Evolutionary conservation across 2,329 filamentous ascomycete genomes (phyloP).

Genomic region (Colletotrichum viniferum): DNA sequence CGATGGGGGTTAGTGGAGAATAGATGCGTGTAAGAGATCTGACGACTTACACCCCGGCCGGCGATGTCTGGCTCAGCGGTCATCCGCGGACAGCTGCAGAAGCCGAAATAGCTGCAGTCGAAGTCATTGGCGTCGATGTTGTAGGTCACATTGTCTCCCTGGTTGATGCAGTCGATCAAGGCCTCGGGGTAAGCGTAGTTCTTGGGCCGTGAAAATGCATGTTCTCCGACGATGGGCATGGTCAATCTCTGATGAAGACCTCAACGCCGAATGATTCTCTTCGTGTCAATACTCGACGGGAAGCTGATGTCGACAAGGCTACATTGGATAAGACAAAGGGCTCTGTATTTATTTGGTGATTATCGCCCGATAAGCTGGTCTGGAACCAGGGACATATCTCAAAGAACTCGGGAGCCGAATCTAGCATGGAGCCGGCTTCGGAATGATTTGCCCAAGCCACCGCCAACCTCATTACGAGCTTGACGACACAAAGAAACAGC

Average conservation of each 20-base stretch:
- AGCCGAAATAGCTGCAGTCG: background rate
- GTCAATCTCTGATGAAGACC: background rate
- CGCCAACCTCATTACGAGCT: background rate
- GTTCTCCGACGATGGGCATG: background rate
- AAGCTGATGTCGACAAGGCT: background rate
- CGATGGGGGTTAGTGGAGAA: background rate
- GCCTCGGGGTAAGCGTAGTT: background rate
- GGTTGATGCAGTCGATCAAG: background rate
- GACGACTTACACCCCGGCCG: background rate
- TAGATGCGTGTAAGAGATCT: rapidly evolving
- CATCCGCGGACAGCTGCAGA: background rate
- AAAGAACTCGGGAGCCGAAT: background rate
- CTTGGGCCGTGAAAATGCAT: background rate
- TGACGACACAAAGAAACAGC: background rate
- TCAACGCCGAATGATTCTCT: background rate
- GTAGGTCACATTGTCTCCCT: background rate
- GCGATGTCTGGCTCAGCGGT: background rate
- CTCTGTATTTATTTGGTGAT: background rate
- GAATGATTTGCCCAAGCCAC: background rate
- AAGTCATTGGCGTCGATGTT: background rate
- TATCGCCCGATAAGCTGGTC: background rate
- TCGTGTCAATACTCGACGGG: rapidly evolving
- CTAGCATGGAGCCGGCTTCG: background rate
- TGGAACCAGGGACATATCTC: background rate
- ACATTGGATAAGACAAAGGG: background rate